Evolutionary conservation across 805 yeast species (phyloP), one percentile per base, ranked within the genome.

Genomic region (Monosporozyma siamensis): DNA sequence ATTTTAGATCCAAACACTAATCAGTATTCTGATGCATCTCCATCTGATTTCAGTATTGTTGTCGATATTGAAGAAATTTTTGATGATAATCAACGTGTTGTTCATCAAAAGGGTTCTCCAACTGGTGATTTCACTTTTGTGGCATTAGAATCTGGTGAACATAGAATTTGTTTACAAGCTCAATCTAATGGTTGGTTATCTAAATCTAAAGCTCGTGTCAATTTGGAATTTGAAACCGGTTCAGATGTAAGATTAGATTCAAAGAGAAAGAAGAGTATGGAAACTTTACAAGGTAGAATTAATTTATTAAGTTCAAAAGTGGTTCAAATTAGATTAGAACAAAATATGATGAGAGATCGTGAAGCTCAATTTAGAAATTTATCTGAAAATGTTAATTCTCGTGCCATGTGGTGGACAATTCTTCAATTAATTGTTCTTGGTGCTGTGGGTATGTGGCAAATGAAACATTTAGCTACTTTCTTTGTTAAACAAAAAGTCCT

Each of bases 61-160:
- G 58, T 70, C 36, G 72, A 68, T 44, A 70, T 74, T 14, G 79
- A 74, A 48, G 85, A 79, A 57, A 80, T 85, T 7, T 82, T 82
- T 51, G 89, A 82, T 61, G 80, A 80, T 61, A 76, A 82, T 63
- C 85, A 82, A 58, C 67, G 82, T 52, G 89, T 82, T 43, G 83
- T 78, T 22, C 75, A 76, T 46, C 89, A 81, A 57, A 80, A 75
- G 61, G 76, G 80, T 30, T 59, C 74, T 7, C 75, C 86, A 32
- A 63, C 65, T 32, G 87, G 88, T 24, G 83, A 80, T 48, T 80
- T 82, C 56, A 74, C 86, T 8, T 82, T 81, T 66, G 77, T 83
- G 29, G 82, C 90, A 2, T 63, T 75, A 32, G 89, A 80, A 48
- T 68, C 82, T 14, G 92, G 92, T 53, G 90, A 82, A 56, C 90